Conservation (phyloP, 192 early-diverging fungal genomes). For the Backusella macrospora region DNA sequence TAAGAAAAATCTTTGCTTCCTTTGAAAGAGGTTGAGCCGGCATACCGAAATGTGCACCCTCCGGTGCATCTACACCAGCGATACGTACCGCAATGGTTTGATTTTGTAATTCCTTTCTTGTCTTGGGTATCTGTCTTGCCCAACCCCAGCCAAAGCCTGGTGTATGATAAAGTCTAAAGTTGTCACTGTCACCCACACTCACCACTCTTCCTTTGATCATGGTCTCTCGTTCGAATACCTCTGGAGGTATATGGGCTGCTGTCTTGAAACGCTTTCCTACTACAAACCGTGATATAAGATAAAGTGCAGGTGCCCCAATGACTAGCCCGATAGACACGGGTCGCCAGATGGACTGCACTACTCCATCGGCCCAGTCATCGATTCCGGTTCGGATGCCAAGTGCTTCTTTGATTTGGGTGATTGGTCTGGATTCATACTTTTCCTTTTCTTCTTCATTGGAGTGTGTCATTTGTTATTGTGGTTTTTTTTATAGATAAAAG, state of each 20-base stretch:
- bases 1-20: constrained; percentile 60
- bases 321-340: constrained; percentile 9
- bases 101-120: constrained; percentile 52
- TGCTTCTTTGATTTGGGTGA: neutral
- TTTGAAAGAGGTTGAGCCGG: constrained; percentile 58
- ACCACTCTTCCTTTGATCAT: constrained; percentile 48
- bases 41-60: constrained; percentile 71
- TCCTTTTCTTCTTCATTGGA: neutral
- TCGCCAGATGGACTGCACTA: constrained; percentile 25
- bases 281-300: constrained; percentile 19
- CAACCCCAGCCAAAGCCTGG: constrained; percentile 53
- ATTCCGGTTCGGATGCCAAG: neutral
- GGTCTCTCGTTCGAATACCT: constrained; percentile 38
- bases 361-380: constrained; percentile 23
- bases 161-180: constrained; percentile 59
- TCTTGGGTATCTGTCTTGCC: constrained; percentile 43
- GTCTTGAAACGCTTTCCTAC: constrained; percentile 49
- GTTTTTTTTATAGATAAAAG: neutral
- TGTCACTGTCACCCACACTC: constrained; percentile 58
- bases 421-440: neutral
- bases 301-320: constrained; percentile 34
- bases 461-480: neutral
- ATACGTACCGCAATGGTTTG: constrained; percentile 66
- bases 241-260: constrained; percentile 48
- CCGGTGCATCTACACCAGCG: constrained; percentile 73